Conservation (phyloP, 2,329 filamentous ascomycete genomes). For the Ophiostoma piceae region DNA sequence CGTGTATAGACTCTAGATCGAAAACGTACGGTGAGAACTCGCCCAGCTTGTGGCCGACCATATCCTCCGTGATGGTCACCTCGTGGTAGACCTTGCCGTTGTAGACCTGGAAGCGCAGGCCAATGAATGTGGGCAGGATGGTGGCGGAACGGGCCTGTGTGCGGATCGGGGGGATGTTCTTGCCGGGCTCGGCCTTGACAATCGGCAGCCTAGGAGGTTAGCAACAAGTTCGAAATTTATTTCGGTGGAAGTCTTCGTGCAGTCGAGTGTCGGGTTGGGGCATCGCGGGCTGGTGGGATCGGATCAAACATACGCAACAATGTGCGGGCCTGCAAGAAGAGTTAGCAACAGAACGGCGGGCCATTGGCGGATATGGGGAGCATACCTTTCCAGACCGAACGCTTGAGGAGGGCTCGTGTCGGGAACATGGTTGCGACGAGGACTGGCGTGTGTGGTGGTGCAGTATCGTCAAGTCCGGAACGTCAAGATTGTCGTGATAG, state of each 20-base stretch:
- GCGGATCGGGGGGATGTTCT: slow-evolving; percentile 66
- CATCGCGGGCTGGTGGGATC: not conserved
- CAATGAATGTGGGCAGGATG: slow-evolving; percentile 88
- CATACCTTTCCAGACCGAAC: slow-evolving; percentile 87
- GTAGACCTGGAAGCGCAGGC: slow-evolving; percentile 81
- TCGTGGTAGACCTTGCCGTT: slow-evolving; percentile 86
- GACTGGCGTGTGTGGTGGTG: not conserved
- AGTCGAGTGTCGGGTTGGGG: not conserved
- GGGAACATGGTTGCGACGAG: slow-evolving; percentile 52
- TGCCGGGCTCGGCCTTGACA: slow-evolving; percentile 52
- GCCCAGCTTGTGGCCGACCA: slow-evolving; percentile 92
- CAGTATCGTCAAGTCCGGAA: slow-evolving; percentile 2
- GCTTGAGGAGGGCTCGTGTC: slow-evolving; percentile 62
- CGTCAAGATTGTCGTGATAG: slow-evolving; percentile 23
- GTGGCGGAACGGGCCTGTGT: slow-evolving; percentile 85
- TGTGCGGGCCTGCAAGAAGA: slow-evolving; percentile 43
- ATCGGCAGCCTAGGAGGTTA: slow-evolving; percentile 54
- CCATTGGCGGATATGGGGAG: not conserved
- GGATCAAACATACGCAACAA: slow-evolving; percentile 44
- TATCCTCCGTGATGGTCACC: slow-evolving; percentile 82
- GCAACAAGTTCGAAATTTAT: not conserved
- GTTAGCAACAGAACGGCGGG: slow-evolving; percentile 27
- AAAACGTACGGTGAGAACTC: slow-evolving; percentile 78
- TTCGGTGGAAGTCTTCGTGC: not conserved
- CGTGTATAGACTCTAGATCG: not conserved